Conservation (phyloP, 2,329 filamentous ascomycete species). For the Fusarium hainanense region DNA sequence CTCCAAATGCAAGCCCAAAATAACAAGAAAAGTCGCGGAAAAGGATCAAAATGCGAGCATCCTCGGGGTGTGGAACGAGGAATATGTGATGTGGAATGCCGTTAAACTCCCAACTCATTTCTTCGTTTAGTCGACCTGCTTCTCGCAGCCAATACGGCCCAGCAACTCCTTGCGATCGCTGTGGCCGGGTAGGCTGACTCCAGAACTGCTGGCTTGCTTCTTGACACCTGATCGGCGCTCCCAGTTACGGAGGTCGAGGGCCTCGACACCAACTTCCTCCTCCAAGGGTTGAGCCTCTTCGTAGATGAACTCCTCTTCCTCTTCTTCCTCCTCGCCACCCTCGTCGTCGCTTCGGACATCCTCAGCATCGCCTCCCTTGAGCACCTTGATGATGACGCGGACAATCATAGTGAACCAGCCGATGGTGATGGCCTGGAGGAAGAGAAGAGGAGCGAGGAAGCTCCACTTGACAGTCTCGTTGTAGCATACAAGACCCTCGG, state of each 20-base stretch:
- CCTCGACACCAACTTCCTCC: conserved; percentile 80
- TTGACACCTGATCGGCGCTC: conserved; percentile 66
- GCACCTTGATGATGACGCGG: conserved; percentile 81
- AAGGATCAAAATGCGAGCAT: conserved; percentile 24
- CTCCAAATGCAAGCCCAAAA: conserved; percentile 26
- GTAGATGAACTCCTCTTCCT: conserved; percentile 65
- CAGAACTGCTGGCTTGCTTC: conserved; percentile 64
- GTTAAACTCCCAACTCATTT: conserved; percentile 35
- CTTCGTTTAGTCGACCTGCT: conserved; percentile 66
- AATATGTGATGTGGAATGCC: conserved; percentile 25
- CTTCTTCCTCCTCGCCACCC: conserved; percentile 72
- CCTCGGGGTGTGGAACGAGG: conserved; percentile 23
- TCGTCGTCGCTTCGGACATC: conserved; percentile 87
- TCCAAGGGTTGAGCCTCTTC: conserved; percentile 70
- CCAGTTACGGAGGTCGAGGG: conserved; percentile 74
- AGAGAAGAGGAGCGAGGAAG: conserved; percentile 81
- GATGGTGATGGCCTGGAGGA: conserved; percentile 82
- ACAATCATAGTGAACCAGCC: conserved; percentile 93
- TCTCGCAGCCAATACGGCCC: conserved; percentile 85
- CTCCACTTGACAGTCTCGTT: conserved; percentile 77
- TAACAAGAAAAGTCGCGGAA: conserved; percentile 5
- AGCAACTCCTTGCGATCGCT: conserved; percentile 84
- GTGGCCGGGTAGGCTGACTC: conserved; percentile 75
- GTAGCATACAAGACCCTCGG: conserved; percentile 82
- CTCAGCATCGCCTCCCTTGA: conserved; percentile 81